phyloP scores from a whole-genome alignment of 225 moss, liverwort and hornwort genomes.

The Pseudoscleropodium purum region DNA sequence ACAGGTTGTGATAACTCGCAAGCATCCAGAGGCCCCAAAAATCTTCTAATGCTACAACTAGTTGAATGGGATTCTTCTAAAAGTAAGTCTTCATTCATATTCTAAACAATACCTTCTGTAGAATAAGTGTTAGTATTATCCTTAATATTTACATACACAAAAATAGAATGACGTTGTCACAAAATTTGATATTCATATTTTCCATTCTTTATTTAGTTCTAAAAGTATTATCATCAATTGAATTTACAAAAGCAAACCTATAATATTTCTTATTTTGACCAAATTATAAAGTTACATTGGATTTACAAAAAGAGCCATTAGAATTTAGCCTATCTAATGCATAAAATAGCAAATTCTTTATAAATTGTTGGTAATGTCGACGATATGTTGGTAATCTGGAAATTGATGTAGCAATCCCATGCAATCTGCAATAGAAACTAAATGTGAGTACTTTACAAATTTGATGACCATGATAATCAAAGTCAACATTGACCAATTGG shows the following conservation, averaged over 20 bases:
- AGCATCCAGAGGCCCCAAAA: too few relatives aligned
- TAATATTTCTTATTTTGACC: background rate
- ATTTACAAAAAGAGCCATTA: background rate
- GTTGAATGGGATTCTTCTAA: too few relatives aligned
- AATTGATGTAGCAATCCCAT: constrained; percentile 54
- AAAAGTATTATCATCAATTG: constrained; percentile 6
- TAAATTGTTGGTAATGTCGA: constrained; percentile 39
- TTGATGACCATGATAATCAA: background rate
- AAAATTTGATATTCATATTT: background rate
- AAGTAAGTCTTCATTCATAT: background rate
- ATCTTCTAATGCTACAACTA: too few relatives aligned
- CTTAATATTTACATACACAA: too few relatives aligned
- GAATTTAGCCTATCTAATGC: constrained; percentile 23
- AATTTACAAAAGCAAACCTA: background rate
- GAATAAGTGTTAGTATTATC: too few relatives aligned
- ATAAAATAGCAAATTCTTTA: constrained; percentile 37
- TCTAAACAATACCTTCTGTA: background rate
- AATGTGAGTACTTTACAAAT: background rate
- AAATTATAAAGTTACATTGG: constrained; percentile 12
- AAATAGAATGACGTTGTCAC: too few relatives aligned
- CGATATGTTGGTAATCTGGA: constrained; percentile 69
- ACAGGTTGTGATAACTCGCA: too few relatives aligned
- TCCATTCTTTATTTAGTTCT: background rate
- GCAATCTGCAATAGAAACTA: constrained; percentile 34
- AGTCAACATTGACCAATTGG: background rate